Evolutionary conservation across 2,329 filamentous ascomycete genomes (phyloP).

Genomic region (Teratosphaeriaceae sp.): DNA sequence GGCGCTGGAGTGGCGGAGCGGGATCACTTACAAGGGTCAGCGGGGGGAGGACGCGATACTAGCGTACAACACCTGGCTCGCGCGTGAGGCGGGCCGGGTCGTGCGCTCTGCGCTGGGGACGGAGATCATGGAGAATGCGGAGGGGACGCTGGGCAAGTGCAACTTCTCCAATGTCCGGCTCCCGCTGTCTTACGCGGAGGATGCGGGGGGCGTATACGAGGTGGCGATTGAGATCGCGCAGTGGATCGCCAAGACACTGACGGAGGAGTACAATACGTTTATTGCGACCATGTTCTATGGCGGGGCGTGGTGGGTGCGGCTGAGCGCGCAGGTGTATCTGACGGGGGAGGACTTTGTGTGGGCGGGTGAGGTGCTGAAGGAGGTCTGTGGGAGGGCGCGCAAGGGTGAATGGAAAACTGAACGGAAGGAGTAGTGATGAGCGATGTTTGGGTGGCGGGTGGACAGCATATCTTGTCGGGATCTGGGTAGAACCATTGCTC

Average conservation of each 20-base stretch:
- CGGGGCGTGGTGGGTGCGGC: slow-evolving; percentile 59
- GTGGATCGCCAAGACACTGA: slow-evolving; percentile 35
- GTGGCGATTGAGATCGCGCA: slow-evolving; percentile 32
- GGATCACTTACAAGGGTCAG: slow-evolving; percentile 31
- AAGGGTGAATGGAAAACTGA: slow-evolving; percentile 39
- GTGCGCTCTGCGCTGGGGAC: slow-evolving; percentile 63
- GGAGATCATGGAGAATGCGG: slow-evolving; percentile 60
- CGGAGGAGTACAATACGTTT: slow-evolving; percentile 64
- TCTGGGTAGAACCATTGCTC: no score
- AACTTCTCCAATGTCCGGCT: slow-evolving; percentile 54
- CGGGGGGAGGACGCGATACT: slow-evolving; percentile 60
- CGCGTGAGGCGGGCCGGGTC: slow-evolving; percentile 53
- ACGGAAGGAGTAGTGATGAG: no score
- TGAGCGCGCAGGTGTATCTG: slow-evolving; percentile 82
- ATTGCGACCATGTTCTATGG: slow-evolving; percentile 57
- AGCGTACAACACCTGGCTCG: slow-evolving; percentile 56
- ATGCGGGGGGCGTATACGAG: slow-evolving; percentile 26
- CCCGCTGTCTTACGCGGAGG: slow-evolving; percentile 49
- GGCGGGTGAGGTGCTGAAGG: slow-evolving; percentile 53
- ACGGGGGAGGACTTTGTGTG: slow-evolving; percentile 71
- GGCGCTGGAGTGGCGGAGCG: slow-evolving; percentile 62
- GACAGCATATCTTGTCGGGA: no score
- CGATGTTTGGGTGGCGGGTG: no score
- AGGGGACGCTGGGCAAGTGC: slow-evolving; percentile 57
- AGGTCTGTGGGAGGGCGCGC: slow-evolving; percentile 47